Conservation (phyloP, 2,329 filamentous ascomycete genomes). For the Phialemonium atrogriseum region DNA sequence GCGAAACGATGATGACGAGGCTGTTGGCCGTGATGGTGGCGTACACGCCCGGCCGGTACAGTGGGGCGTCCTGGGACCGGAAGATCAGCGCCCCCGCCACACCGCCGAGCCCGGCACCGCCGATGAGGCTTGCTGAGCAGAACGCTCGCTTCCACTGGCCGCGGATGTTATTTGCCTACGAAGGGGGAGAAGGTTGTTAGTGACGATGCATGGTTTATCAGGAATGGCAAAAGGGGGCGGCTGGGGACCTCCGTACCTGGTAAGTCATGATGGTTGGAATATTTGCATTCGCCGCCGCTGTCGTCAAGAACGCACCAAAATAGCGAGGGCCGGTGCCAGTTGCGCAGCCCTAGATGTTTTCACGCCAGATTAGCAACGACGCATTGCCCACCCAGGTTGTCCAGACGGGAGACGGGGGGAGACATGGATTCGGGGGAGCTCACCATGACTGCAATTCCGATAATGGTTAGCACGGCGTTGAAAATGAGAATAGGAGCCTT, state of each 20-base stretch:
- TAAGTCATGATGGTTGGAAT: constrained; percentile 63
- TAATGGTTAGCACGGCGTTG: no score
- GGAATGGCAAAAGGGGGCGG: no score
- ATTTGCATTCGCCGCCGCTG: constrained; percentile 64
- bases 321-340: constrained; percentile 22
- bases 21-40: constrained; percentile 5
- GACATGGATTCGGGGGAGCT: no score
- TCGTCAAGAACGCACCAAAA: constrained; percentile 29
- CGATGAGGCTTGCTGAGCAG: constrained; percentile 62
- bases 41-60: constrained; percentile 2
- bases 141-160: constrained; percentile 78
- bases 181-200: no score
- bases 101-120: constrained; percentile 64
- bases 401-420: neutral
- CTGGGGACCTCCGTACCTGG: no score
- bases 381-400: no score
- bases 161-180: constrained; percentile 74
- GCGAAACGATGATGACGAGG: constrained; percentile 4
- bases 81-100: constrained; percentile 46
- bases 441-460: no score
- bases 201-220: no score
- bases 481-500: constrained; percentile 3
- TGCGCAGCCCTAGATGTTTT: constrained; percentile 55
- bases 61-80: neutral
- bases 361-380: neutral